Evolutionary conservation across 2,329 filamentous ascomycete species (phyloP).

Genomic region (Alternaria hordeiaustralica): DNA sequence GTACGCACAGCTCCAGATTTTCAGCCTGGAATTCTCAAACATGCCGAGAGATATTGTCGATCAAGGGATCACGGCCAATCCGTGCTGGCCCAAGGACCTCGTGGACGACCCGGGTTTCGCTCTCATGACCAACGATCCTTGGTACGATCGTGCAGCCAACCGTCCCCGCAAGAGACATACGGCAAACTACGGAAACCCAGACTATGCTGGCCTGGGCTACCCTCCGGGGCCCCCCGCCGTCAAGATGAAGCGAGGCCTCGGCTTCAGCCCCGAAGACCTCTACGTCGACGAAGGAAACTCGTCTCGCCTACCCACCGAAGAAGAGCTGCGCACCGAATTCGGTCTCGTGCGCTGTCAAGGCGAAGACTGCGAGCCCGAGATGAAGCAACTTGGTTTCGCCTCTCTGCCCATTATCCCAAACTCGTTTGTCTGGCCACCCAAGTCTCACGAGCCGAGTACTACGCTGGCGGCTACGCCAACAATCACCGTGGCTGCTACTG

Average conservation of each 20-base stretch:
- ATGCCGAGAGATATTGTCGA: not conserved
- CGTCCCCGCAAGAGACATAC: not conserved
- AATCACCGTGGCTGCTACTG: not conserved
- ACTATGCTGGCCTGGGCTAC: not conserved
- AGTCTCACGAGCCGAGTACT: no score
- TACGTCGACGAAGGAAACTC: not conserved
- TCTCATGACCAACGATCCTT: not conserved
- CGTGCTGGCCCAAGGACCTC: not conserved
- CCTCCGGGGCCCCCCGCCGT: not conserved
- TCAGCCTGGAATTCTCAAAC: not conserved
- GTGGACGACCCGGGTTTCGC: conserved; percentile 1
- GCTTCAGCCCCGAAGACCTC: not conserved
- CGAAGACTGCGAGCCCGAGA: not conserved
- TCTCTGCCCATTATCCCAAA: not conserved
- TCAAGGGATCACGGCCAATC: not conserved
- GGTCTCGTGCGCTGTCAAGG: not conserved
- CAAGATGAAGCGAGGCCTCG: not conserved
- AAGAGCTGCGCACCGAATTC: not conserved
- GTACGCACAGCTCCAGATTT: not conserved
- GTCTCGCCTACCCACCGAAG: not conserved
- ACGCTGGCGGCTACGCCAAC: no score
- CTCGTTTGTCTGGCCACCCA: no score
- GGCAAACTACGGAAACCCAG: not conserved
- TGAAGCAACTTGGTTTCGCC: conserved; percentile 1
- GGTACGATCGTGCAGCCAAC: not conserved